phyloP scores from a whole-genome alignment of 1,139 yeast species.

The Candida smagusa region DNA sequence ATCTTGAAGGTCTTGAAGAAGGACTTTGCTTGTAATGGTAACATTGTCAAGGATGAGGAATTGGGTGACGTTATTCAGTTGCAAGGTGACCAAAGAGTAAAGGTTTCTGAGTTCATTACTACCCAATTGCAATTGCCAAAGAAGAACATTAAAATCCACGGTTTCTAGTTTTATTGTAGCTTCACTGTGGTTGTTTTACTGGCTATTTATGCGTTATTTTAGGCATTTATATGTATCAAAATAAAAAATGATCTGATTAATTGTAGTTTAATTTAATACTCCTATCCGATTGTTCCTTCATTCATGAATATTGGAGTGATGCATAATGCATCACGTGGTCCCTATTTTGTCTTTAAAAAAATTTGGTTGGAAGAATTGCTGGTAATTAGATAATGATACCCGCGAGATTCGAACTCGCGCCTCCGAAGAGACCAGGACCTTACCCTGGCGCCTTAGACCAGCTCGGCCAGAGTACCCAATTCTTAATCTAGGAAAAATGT shows the following conservation, averaged over 20 bases:
- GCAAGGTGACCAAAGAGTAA: slow-evolving; percentile 98
- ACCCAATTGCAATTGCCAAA: slow-evolving; percentile 85
- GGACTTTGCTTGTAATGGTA: slow-evolving; percentile 98
- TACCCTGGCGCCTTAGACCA: slow-evolving; percentile 51
- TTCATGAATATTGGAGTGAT: too few species aligned
- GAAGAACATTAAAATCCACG: slow-evolving; percentile 97
- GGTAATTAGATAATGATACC: slow-evolving; percentile 33
- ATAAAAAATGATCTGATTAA: too few species aligned
- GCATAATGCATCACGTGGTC: not conserved
- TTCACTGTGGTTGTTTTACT: too few species aligned
- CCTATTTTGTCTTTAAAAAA: slow-evolving; percentile 2
- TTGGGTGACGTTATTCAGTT: slow-evolving; percentile 96
- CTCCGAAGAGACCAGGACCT: slow-evolving; percentile 57
- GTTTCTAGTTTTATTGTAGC: slow-evolving; percentile 54
- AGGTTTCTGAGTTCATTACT: slow-evolving; percentile 91
- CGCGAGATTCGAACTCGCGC: slow-evolving; percentile 59
- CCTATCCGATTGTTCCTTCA: too few species aligned
- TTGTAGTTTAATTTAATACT: too few species aligned
- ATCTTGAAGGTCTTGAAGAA: slow-evolving; percentile 92
- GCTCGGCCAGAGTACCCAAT: slow-evolving; percentile 46
- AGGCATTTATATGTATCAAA: too few species aligned
- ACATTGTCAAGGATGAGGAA: slow-evolving; percentile 93
- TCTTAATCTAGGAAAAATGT: slow-evolving; percentile 5
- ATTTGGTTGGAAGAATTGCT: slow-evolving; percentile 7
- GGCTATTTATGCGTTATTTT: too few species aligned